These are phyloP conservation scores for Penicillium capsulatum DNA, from an alignment of 2,329 filamentous ascomycete genomes.

Conservation along the genomic window DNA sequence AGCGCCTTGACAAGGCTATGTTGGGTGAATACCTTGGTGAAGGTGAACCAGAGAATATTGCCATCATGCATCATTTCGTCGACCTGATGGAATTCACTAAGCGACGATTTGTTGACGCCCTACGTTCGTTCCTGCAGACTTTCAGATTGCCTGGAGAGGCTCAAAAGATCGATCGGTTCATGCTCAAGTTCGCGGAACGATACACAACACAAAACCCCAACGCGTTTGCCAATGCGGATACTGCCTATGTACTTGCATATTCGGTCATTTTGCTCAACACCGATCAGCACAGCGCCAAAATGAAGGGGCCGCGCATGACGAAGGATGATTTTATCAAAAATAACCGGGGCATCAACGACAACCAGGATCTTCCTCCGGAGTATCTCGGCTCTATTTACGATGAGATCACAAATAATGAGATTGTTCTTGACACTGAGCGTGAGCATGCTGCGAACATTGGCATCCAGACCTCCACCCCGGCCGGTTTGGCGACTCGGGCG, in stretches of 20 bases:
- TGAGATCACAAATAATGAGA: slow-evolving; percentile 86
- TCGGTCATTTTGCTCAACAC: slow-evolving; percentile 97
- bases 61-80: slow-evolving; percentile 97
- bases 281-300: slow-evolving; percentile 85
- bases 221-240: slow-evolving; percentile 96
- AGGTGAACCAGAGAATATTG: slow-evolving; percentile 86
- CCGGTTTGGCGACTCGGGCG: slow-evolving; percentile 73
- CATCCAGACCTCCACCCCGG: slow-evolving; percentile 53
- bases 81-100: slow-evolving; percentile 91
- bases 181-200: slow-evolving; percentile 97
- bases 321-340: slow-evolving; percentile 99
- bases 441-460: slow-evolving; percentile 82
- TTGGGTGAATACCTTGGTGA: slow-evolving; percentile 94
- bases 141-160: slow-evolving; percentile 94
- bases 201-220: slow-evolving; percentile 95
- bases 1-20: slow-evolving; percentile 82
- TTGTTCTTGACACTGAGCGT: slow-evolving; percentile 87
- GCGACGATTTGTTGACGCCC: slow-evolving; percentile 84
- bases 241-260: slow-evolving; percentile 91
- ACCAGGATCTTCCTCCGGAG: slow-evolving; percentile 84
- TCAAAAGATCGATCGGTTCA: slow-evolving; percentile 98
- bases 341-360: slow-evolving; percentile 97
- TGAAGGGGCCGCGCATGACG: slow-evolving; percentile 79
- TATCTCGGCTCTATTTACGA: slow-evolving; percentile 88
- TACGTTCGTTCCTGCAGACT: slow-evolving; percentile 86